Percentiles rank a stretch among this genome's conserved stretches.
phyloP scores from a whole-genome alignment of 305 asterid genomes.

The Nicotiana rustica region DNA sequence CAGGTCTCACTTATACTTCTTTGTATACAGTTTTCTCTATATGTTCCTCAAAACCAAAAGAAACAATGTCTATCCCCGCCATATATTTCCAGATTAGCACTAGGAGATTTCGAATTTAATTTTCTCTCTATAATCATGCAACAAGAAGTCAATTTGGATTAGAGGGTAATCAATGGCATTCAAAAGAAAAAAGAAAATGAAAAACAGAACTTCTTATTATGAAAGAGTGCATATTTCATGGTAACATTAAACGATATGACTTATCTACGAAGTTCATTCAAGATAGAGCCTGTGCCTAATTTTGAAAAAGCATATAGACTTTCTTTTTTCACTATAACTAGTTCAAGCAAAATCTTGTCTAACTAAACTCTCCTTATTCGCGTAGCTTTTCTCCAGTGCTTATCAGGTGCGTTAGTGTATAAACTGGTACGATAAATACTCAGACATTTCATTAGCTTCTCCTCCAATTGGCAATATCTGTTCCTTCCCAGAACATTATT shows the following conservation, averaged over 20 bases:
- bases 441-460: conserved; percentile 1
- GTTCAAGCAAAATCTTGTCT: conserved; percentile 12
- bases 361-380: not conserved
- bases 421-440: not conserved
- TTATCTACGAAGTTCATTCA: not conserved
- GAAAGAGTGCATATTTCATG: not conserved
- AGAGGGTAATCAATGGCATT: not conserved
- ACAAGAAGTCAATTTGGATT: too few relatives aligned
- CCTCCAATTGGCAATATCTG: not conserved
- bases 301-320: not conserved
- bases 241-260: not conserved
- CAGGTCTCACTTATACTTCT: too few relatives aligned
- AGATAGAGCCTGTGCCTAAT: not conserved
- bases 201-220: not conserved
- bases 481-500: not conserved
- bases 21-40: too few relatives aligned
- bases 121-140: not conserved
- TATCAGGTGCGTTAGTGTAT: not conserved
- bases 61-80: not conserved
- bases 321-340: not conserved
- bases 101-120: too few relatives aligned
- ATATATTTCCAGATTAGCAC: not conserved
- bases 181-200: not conserved
- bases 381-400: not conserved
- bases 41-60: not conserved